These are phyloP conservation scores for Daphne laureola DNA, from an alignment of 441 rosid species.

Conservation along the genomic window DNA sequence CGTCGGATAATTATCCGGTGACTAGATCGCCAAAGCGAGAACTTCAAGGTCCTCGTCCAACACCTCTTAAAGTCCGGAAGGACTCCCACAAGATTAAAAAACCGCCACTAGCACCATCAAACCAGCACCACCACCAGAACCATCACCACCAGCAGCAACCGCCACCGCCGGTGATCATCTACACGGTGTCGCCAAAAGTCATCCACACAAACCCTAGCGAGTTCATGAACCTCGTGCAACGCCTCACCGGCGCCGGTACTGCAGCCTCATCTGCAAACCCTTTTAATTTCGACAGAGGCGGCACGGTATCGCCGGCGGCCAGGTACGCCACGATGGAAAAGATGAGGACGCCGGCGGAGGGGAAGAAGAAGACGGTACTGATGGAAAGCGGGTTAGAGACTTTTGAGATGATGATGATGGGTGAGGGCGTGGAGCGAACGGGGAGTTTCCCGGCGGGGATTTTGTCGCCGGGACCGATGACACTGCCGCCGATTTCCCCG, in stretches of 20 bases:
- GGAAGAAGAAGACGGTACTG: conserved; percentile 6
- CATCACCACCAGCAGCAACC: conserved; percentile 18
- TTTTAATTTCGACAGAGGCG: conserved; percentile 15
- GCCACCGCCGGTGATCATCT: conserved; percentile 56
- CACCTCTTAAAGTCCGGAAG: conserved; percentile 56
- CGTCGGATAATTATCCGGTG: conserved; percentile 28
- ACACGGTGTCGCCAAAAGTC: conserved; percentile 53
- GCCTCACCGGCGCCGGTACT: conserved; percentile 42
- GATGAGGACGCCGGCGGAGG: conserved; percentile 30
- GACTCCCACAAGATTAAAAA: conserved; percentile 77
- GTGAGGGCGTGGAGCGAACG: conserved; percentile 30
- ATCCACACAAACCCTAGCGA: conserved; percentile 55
- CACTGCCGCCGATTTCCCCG: conserved; percentile 50
- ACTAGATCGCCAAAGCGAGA: conserved; percentile 54
- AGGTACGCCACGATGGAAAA: conserved; percentile 58
- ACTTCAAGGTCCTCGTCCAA: conserved; percentile 77
- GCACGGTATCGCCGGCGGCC: conserved; percentile 70
- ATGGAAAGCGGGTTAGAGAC: conserved; percentile 18
- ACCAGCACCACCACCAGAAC: conserved; percentile 13
- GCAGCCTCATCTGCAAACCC: conserved; percentile 14
- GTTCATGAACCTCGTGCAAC: conserved; percentile 59
- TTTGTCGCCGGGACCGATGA: conserved; percentile 65
- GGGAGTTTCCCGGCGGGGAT: conserved; percentile 50
- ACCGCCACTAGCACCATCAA: conserved; percentile 54
- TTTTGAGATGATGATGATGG: conserved; percentile 35